These are phyloP conservation scores for Pinguiococcus pyrenoidosus DNA, from an alignment of 108 stramenopile species.

Conservation along the genomic window DNA sequence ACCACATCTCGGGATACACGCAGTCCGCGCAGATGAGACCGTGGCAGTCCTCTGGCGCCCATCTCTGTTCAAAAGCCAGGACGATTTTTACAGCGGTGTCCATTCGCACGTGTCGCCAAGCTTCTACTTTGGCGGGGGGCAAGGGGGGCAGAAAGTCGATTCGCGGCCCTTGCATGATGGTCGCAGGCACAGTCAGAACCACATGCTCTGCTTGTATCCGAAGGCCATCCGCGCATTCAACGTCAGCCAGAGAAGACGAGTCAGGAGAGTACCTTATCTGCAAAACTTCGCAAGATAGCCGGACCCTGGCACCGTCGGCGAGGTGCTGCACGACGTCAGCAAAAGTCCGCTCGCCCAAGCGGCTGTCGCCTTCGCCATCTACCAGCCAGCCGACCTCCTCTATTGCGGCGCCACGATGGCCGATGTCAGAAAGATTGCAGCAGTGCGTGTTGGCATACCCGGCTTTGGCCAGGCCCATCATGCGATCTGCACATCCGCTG, in stretches of 20 bases:
- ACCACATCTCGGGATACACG: slow-evolving; percentile 33
- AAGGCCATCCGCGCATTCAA: background rate
- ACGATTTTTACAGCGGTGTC: slow-evolving; percentile 23
- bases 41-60: slow-evolving; percentile 27
- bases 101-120: slow-evolving; percentile 20
- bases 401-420: slow-evolving; percentile 20
- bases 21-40: slow-evolving; percentile 11
- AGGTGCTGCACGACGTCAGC: background rate
- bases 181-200: slow-evolving; percentile 31
- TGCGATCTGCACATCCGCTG: background rate
- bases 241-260: too few species aligned
- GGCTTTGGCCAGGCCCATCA: slow-evolving; percentile 19
- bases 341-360: slow-evolving; percentile 13
- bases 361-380: slow-evolving; percentile 10
- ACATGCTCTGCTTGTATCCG: slow-evolving; percentile 17
- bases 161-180: background rate
- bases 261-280: slow-evolving; percentile 1
- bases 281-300: too few species aligned
- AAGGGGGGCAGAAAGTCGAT: slow-evolving; percentile 4
- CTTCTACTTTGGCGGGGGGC: slow-evolving; percentile 15
- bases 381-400: slow-evolving; percentile 24
- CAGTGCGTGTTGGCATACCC: slow-evolving; percentile 38
- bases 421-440: slow-evolving; percentile 9
- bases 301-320: too few species aligned
- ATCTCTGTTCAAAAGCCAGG: slow-evolving; percentile 4